These are phyloP conservation scores for Russula abietina DNA, from an alignment of 768 basidiomycete genomes.

Conservation along the genomic window DNA sequence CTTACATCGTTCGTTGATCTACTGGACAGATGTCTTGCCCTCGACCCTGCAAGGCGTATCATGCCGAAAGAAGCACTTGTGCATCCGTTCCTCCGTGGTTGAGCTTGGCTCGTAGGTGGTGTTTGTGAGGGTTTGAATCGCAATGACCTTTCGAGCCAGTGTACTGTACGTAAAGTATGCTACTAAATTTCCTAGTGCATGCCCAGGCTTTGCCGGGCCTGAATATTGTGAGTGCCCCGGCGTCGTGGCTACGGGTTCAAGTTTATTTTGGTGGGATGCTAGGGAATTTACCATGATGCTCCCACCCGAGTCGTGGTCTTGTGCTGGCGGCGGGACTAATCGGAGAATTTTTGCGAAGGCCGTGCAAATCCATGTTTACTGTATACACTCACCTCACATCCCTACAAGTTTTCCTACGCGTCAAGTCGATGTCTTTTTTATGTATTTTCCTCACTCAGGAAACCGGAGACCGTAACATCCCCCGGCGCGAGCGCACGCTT, in stretches of 20 bases:
- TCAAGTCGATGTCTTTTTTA: neutral
- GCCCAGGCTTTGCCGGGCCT: neutral
- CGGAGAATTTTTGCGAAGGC: too few species aligned
- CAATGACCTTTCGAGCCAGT: neutral
- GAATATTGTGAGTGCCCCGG: neutral
- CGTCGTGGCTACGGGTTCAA: neutral
- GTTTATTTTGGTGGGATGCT: neutral
- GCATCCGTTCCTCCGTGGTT: slow-evolving; percentile 79
- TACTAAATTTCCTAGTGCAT: slow-evolving; percentile 9
- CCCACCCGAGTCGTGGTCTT: neutral
- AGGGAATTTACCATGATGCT: neutral
- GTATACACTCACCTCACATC: too few species aligned
- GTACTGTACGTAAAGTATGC: slow-evolving; percentile 14
- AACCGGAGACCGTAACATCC: too few species aligned
- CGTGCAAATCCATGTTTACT: neutral
- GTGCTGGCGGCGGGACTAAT: neutral
- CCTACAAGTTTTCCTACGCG: neutral
- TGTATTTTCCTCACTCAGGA: neutral
- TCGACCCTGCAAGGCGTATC: slow-evolving; percentile 82
- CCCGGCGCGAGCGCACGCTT: neutral
- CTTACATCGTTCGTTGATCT: slow-evolving; percentile 79
- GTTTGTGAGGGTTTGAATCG: neutral
- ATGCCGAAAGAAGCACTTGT: slow-evolving; percentile 84
- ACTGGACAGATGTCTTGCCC: slow-evolving; percentile 80
- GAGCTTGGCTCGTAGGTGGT: slow-evolving; percentile 2